Base-by-base conservation (phyloP, 805 yeast species). In the Metahyphopichia silvanorum region DNA sequence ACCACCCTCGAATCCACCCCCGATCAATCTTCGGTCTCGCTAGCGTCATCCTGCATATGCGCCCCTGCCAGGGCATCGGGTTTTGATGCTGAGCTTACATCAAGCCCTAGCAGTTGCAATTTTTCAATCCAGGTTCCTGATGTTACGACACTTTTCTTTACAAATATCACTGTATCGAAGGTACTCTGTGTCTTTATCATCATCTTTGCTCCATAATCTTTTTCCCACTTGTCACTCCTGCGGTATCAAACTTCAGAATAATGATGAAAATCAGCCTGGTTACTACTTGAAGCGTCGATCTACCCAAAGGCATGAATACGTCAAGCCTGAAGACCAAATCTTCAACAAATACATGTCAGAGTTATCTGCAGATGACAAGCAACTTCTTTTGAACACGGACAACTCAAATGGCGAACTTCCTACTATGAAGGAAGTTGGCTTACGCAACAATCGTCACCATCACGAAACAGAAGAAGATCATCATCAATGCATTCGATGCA, bases 401-500 rank as follows among this genome's bases (percentile, higher is more conserved):
- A n/a, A n/a, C 6, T 13, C 5, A 17, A 27, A 27, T 14, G 12
- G 8, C 9, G 30, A 9, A 8, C 30, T 14, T 5, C 21, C 12
- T 9, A 12, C 11, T 18, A 17, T n/a, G 12, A 27, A 12, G 4
- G 14, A 11, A n/a, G n/a, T n/a, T n/a, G n/a, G n/a, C n/a, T n/a
- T n/a, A n/a, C n/a, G n/a, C 26, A 24, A 24, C 10, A 9, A 11
- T 11, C 11, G 9, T 9, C 10, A 9, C 10, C 10, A 21, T 9
- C 22, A 21, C 15, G 36, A 33, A 21, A 14, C 23, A 11, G 26
- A 26, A 14, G 12, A 11, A 27, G 16, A 6, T 18, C 22, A 15
- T 12, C 30, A 23, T 19, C 28, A 68, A 17, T 82, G 89, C 47
- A 54, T 67, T 22, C 51, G 87, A 30, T 82, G 89, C 49, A 60